Evolutionary conservation across 176 grass and related monocot species (phyloP).

Genomic region (Aechmea fasciata): DNA sequence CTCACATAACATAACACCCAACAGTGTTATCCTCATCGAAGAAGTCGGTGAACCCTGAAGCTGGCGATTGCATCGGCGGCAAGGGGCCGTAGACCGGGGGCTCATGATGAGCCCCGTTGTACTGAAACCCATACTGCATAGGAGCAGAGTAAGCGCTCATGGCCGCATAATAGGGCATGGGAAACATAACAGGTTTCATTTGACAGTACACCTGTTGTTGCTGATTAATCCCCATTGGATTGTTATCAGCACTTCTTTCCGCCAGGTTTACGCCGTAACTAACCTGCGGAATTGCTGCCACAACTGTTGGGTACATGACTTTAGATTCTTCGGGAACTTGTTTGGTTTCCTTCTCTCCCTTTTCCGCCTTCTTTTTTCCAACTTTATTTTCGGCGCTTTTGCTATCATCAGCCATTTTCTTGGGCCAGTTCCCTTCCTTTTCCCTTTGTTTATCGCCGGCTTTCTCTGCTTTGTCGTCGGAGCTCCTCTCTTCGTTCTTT

Average conservation of each 20-base stretch:
- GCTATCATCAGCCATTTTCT: not conserved
- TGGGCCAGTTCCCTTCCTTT: not conserved
- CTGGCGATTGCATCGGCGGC: conserved; percentile 41
- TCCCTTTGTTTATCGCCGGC: conserved; percentile 19
- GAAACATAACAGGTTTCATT: conserved; percentile 36
- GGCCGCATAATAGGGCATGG: conserved; percentile 33
- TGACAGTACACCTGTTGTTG: conserved; percentile 32
- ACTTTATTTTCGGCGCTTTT: not conserved
- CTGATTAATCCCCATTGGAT: conserved; percentile 1
- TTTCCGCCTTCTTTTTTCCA: not conserved
- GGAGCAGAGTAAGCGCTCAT: conserved; percentile 24
- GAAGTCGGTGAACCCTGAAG: conserved; percentile 57
- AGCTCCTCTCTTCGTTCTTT: conserved; percentile 25
- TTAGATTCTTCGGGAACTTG: not conserved
- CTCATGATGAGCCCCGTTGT: conserved; percentile 14
- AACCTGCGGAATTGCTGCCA: not conserved
- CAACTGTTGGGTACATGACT: not conserved
- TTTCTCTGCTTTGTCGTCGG: conserved; percentile 14
- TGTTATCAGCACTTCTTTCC: not conserved
- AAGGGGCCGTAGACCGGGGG: conserved; percentile 15
- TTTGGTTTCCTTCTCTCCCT: conserved; percentile 1
- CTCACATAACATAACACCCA: conserved; percentile 69
- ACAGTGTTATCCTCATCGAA: conserved; percentile 65
- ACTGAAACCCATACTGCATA: conserved; percentile 18
- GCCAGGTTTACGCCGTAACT: conserved; percentile 10